These are phyloP conservation scores for Daldinia grandis DNA, from an alignment of 495 filamentous ascomycete genomes.

Conservation along the genomic window DNA sequence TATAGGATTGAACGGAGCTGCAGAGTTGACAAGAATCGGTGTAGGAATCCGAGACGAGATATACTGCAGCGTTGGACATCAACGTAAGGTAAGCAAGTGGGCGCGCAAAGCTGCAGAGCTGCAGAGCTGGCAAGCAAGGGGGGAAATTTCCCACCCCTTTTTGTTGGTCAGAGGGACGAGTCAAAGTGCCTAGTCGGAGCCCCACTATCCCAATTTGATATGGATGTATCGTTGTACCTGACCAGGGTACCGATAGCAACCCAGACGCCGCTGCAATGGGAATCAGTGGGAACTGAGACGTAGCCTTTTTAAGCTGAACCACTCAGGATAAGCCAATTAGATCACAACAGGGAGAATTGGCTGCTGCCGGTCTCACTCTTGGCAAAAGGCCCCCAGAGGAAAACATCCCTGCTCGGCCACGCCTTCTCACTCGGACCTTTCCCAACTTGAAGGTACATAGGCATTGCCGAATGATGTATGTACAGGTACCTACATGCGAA, in stretches of 20 bases:
- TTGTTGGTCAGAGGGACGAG: conserved; percentile 10
- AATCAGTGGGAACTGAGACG: conserved; percentile 16
- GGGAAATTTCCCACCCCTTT: conserved; percentile 33
- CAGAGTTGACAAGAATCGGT: conserved; percentile 9
- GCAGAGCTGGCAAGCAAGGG: conserved; percentile 3
- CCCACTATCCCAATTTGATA: conserved; percentile 17
- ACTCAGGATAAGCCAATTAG: conserved; percentile 37
- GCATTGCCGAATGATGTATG: not conserved
- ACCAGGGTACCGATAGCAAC: conserved; percentile 1
- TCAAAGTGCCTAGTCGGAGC: not conserved
- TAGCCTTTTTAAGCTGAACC: conserved; percentile 36
- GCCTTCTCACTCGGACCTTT: conserved; percentile 23
- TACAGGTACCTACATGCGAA: not conserved
- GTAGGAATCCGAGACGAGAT: not conserved
- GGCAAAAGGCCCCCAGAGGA: conserved; percentile 1
- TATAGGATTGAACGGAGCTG: not conserved
- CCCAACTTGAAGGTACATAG: not conserved
- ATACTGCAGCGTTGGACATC: conserved; percentile 23
- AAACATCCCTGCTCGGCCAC: conserved; percentile 31
- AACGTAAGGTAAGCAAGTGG: conserved; percentile 11
- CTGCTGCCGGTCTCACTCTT: conserved; percentile 18
- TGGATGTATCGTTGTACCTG: conserved; percentile 11
- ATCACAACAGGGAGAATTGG: conserved; percentile 19
- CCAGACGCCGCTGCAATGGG: conserved; percentile 25
- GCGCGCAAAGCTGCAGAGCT: conserved; percentile 1